Evolutionary conservation across 768 basidiomycete species (phyloP).

Genomic region (Mycena maculata): DNA sequence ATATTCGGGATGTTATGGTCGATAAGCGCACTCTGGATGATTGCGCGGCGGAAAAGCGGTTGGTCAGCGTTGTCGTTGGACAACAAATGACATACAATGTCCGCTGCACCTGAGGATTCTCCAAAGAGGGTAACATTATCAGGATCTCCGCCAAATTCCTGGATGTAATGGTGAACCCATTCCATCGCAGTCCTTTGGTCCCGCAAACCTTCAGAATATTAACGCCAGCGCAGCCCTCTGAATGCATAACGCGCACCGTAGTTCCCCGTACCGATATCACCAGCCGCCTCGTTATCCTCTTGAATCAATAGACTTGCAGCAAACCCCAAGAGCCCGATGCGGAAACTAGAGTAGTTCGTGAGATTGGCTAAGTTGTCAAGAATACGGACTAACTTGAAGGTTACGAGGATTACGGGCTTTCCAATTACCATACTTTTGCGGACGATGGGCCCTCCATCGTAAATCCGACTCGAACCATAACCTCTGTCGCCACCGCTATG

Average conservation of each 20-base stretch:
- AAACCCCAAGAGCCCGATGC: slow-evolving; percentile 81
- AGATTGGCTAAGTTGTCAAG: slow-evolving; percentile 6
- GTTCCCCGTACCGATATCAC: slow-evolving; percentile 83
- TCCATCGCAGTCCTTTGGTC: slow-evolving; percentile 74
- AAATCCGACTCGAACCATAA: slow-evolving; percentile 81
- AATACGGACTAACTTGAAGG: slow-evolving; percentile 71
- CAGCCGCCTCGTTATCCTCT: slow-evolving; percentile 73
- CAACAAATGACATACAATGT: slow-evolving; percentile 73
- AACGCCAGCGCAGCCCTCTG: slow-evolving; percentile 14
- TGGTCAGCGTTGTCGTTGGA: slow-evolving; percentile 68
- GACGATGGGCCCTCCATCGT: slow-evolving; percentile 81
- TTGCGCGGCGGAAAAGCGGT: slow-evolving; percentile 78
- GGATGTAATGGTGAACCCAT: slow-evolving; percentile 71
- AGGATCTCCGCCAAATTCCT: slow-evolving; percentile 76
- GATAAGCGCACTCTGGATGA: slow-evolving; percentile 78
- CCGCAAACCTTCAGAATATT: slow-evolving; percentile 59
- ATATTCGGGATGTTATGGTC: slow-evolving; percentile 73
- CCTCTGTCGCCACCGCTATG: slow-evolving; percentile 79
- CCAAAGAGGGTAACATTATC: slow-evolving; percentile 66
- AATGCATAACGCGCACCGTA: slow-evolving; percentile 62
- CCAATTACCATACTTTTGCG: slow-evolving; percentile 69
- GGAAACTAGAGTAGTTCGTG: slow-evolving; percentile 63
- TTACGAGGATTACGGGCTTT: slow-evolving; percentile 78
- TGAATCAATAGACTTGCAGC: slow-evolving; percentile 74
- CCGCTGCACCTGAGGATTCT: slow-evolving; percentile 63